phyloP scores from a whole-genome alignment of 163 green algal species.

The Prototheca stagnorum region DNA sequence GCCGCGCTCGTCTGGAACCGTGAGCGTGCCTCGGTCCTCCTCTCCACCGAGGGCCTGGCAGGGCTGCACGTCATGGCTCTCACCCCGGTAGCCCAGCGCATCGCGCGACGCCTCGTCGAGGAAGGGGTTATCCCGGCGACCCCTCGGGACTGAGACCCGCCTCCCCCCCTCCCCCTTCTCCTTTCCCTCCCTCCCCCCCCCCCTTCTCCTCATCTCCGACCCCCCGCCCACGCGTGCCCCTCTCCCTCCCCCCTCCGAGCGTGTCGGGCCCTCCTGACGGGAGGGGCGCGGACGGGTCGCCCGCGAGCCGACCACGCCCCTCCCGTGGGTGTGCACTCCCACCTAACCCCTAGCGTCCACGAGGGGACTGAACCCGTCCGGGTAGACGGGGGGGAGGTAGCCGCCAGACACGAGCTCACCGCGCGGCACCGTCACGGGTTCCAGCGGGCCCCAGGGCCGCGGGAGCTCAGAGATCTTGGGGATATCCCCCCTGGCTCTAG shows the following conservation, averaged over 20 bases:
- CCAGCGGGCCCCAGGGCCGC: slow-evolving; percentile 30
- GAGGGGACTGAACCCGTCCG: slow-evolving; percentile 10
- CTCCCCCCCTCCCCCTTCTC: too few relatives aligned
- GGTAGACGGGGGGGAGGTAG: slow-evolving; percentile 20
- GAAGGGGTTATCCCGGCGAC: slow-evolving; percentile 15
- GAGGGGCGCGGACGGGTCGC: not conserved
- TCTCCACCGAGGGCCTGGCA: slow-evolving; percentile 12
- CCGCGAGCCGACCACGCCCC: not conserved
- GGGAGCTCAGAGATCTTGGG: slow-evolving; percentile 28
- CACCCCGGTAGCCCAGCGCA: slow-evolving; percentile 19
- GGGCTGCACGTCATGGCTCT: slow-evolving; percentile 70
- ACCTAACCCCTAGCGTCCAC: not conserved
- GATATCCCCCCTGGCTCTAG: slow-evolving; percentile 25
- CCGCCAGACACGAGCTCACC: slow-evolving; percentile 4
- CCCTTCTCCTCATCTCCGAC: not conserved
- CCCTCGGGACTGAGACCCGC: not conserved
- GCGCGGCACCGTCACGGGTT: not conserved
- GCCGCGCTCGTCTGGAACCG: slow-evolving; percentile 9
- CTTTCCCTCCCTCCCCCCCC: not conserved
- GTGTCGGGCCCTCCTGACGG: not conserved
- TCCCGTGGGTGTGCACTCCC: too few relatives aligned
- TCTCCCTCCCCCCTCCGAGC: not conserved
- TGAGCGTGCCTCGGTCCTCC: not conserved
- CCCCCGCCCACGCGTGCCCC: too few relatives aligned
- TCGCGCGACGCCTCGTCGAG: slow-evolving; percentile 16